A percentile compares a stretch with the other conserved stretches of the same genome.
Conservation (phyloP, 352 stramenopile genomes). For the Bremia lactucae region DNA sequence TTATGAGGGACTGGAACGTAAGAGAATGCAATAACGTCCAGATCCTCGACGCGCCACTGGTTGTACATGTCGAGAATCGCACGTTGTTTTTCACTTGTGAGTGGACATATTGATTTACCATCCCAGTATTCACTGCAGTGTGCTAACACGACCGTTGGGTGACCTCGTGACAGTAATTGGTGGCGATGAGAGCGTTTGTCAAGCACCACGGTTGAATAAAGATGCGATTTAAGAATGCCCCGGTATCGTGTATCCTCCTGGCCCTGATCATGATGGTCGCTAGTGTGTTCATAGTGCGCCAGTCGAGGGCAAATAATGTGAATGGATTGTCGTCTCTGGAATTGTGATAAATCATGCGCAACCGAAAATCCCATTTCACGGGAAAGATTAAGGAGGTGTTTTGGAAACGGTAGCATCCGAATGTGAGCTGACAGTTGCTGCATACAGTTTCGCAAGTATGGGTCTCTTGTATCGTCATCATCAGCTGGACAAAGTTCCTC, state of each 20-base stretch:
- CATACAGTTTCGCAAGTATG: constrained; percentile 51
- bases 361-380: constrained; percentile 74
- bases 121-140: constrained; percentile 84
- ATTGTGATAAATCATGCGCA: constrained; percentile 48
- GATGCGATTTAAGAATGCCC: constrained; percentile 77
- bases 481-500: constrained; percentile 23
- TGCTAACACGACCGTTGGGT: constrained; percentile 57
- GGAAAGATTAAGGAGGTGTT: constrained; percentile 68
- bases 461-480: constrained; percentile 23
- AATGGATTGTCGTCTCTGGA: constrained; percentile 59
- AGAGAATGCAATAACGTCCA: constrained; percentile 76
- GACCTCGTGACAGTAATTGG: constrained; percentile 66
- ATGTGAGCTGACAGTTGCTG: constrained; percentile 74
- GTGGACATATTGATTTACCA: constrained; percentile 76
- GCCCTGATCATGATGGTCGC: constrained; percentile 76
- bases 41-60: constrained; percentile 79
- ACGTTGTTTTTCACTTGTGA: constrained; percentile 69
- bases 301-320: constrained; percentile 77
- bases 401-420: constrained; percentile 76
- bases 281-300: constrained; percentile 74
- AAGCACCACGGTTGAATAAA: constrained; percentile 78
- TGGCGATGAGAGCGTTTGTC: constrained; percentile 73
- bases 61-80: constrained; percentile 84
- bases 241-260: constrained; percentile 77
- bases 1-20: constrained; percentile 76